These are phyloP conservation scores for Aureobasidium sp. DNA, from an alignment of 2,329 filamentous ascomycete genomes.

Conservation along the genomic window DNA sequence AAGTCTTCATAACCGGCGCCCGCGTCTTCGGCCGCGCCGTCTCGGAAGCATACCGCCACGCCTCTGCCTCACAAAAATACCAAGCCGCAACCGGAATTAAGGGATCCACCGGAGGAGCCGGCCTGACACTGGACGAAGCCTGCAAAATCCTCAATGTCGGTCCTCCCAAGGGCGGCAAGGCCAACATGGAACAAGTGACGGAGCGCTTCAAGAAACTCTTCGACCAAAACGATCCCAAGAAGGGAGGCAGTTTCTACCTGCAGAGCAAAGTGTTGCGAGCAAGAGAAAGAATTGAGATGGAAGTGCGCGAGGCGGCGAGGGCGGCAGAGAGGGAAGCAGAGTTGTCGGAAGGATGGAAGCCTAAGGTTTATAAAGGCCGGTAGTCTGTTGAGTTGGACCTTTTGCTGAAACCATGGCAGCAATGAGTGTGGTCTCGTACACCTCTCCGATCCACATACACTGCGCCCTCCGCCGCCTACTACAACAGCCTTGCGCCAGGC, in stretches of 20 bases:
- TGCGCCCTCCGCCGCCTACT: not conserved
- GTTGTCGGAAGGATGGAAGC: slow-evolving; percentile 78
- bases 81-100: slow-evolving; percentile 20
- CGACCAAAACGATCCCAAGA: slow-evolving; percentile 87
- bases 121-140: slow-evolving; percentile 90
- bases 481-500: not conserved
- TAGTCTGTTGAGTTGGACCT: slow-evolving; percentile 24
- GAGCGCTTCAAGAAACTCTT: slow-evolving; percentile 90
- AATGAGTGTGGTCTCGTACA: not conserved
- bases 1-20: slow-evolving; percentile 82
- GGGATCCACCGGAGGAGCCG: slow-evolving; percentile 51
- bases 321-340: slow-evolving; percentile 68
- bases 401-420: slow-evolving; percentile 12
- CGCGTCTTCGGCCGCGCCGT: slow-evolving; percentile 92
- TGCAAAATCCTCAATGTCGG: slow-evolving; percentile 97
- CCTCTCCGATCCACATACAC: not conserved
- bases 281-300: slow-evolving; percentile 82
- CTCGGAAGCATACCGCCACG: slow-evolving; percentile 90
- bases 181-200: slow-evolving; percentile 70
- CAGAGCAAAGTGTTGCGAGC: slow-evolving; percentile 94
- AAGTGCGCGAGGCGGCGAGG: slow-evolving; percentile 64
- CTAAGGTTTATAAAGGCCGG: slow-evolving; percentile 87
- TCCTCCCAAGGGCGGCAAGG: slow-evolving; percentile 68
- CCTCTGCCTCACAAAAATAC: slow-evolving; percentile 51
- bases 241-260: slow-evolving; percentile 94